Percentiles rank a stretch among this genome's conserved stretches.
Evolutionary conservation across 1,139 yeast species (phyloP).

Genomic region (Hemisphaericaspora subhashii): DNA sequence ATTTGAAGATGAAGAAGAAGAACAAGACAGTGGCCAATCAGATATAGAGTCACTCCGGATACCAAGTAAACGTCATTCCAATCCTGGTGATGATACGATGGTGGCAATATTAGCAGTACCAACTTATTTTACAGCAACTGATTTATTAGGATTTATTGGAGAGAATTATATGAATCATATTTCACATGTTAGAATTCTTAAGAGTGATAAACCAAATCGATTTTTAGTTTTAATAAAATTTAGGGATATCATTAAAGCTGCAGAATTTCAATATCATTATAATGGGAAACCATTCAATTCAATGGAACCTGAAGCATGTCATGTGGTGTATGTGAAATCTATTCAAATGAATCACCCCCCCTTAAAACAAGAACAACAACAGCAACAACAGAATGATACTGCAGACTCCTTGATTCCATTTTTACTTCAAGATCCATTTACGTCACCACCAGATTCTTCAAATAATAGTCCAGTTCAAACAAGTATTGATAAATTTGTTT

Average conservation of each 20-base stretch:
- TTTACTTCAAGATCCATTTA: slow-evolving; percentile 73
- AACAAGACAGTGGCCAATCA: slow-evolving; percentile 22
- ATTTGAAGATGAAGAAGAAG: slow-evolving; percentile 38
- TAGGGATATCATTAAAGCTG: slow-evolving; percentile 53
- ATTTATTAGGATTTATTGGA: slow-evolving; percentile 77
- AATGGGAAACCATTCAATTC: slow-evolving; percentile 80
- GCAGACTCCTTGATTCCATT: slow-evolving; percentile 55
- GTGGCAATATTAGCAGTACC: slow-evolving; percentile 85
- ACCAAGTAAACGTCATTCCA: slow-evolving; percentile 6
- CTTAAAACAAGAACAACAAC: slow-evolving; percentile 14
- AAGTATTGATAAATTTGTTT: background rate
- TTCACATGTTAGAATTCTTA: slow-evolving; percentile 71
- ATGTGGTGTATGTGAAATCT: slow-evolving; percentile 68
- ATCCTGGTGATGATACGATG: slow-evolving; percentile 58
- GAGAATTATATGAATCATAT: slow-evolving; percentile 54
- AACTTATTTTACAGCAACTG: slow-evolving; percentile 83
- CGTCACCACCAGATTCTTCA: slow-evolving; percentile 20
- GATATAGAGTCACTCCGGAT: slow-evolving; percentile 7
- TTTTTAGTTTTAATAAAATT: slow-evolving; percentile 80
- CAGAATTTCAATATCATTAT: slow-evolving; percentile 60
- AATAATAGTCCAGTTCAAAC: background rate
- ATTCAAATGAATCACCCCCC: slow-evolving; percentile 33
- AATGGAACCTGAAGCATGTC: slow-evolving; percentile 88
- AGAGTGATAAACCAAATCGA: slow-evolving; percentile 67
- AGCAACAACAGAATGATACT: slow-evolving; percentile 9